Base-by-base conservation (phyloP, 352 stramenopile species). In the Phytophthora pluvialis region DNA sequence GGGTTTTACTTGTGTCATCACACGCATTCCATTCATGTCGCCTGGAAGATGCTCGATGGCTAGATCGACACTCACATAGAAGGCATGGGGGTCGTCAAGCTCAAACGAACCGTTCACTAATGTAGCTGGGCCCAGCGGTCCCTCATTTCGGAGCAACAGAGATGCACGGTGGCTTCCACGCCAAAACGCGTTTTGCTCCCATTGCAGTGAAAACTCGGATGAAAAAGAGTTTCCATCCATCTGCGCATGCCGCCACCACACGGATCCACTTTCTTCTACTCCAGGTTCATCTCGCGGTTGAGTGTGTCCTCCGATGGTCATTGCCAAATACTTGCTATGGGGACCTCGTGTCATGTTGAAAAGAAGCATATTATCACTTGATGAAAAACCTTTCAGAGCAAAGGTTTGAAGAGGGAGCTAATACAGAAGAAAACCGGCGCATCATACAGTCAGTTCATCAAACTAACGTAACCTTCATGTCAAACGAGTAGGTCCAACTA, bases 361-460 rank as follows among this genome's bases (percentile, higher is more conserved):
- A 9, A 79, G 32, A 11, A 69, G 21, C 25, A 84, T 47, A 9
- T 60, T 61, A 39, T 84, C 75, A 16, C 39, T 67, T 9, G 60
- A 73, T 10, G 73, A 44, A 44, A 93, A 93, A 0, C 57, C 63
- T 31, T 73, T 72, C 13, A 86, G 71, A 13, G 47, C 47, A 53
- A 93, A 90, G 3, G 78, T 81, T 60, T 93, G 81, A 2, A 91
- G 70, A 5, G 84, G 78, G 9, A 87, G 60, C 75, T 86, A 60
- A 38, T 45, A 26, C 3, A 59, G 12, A 12, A 60, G 5, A 21
- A 21, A 21, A 21, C 21, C 21, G 21, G 21, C 21, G 7, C n/a
- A 62, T 28, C 12, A 54, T 1, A 21, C 29, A 35, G 38, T 26
- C 3, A 60, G 54, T 47, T 29, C 57, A 25, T 28, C 32, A 49